Base-by-base conservation (phyloP, 306 rosid genomes). In the Oemleria cerasiformis region DNA sequence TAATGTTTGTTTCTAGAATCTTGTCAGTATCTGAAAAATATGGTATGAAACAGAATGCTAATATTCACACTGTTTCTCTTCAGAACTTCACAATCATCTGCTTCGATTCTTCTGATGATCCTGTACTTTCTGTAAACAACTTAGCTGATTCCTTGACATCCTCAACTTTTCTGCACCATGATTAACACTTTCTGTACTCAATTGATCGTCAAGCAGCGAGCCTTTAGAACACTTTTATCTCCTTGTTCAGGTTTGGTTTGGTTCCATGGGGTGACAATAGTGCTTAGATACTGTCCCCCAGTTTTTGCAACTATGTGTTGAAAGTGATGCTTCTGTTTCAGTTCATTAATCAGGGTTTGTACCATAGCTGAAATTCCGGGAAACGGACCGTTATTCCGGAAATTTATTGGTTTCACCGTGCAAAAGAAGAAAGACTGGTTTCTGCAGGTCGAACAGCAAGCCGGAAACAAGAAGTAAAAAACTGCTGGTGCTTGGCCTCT, bases 241-340 rank as follows among this genome's bases (percentile, higher is more conserved):
- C 65, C 76, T 77, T 70, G 73, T 73, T 61, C 86, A 90, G 97
- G 87, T 90, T 90, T 67, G 90, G 86, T 77, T 91, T 90, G 8
- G 96, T 90, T 90, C 92, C 76, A 88, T 88, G 94, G 97, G 97
- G 96, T 74, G 92, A 1, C 36, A 30, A 30, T 30, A 30, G 3
- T 30, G 96, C 88, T 36, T 88, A 88, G 73, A 84, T 90, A 73
- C 97, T 90, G 43, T 66, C 88, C 2, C 80, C 88, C 55, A 49
- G 25, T 13, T 0, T 56, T 4, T 56, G n/a, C 74, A 60, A 62
- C 68, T n/a, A 42, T 61, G 57, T 67, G 55, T 39, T 44, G 12
- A 56, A 53, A 30, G 36, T 30, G 36, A 14, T 30, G 23, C 21
- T 21, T 44, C 50, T 39, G 54, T 50, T 5, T 30, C 45, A 5